phyloP scores from a whole-genome alignment of 2,329 filamentous ascomycete genomes.

The Harringtonia aguacate region DNA sequence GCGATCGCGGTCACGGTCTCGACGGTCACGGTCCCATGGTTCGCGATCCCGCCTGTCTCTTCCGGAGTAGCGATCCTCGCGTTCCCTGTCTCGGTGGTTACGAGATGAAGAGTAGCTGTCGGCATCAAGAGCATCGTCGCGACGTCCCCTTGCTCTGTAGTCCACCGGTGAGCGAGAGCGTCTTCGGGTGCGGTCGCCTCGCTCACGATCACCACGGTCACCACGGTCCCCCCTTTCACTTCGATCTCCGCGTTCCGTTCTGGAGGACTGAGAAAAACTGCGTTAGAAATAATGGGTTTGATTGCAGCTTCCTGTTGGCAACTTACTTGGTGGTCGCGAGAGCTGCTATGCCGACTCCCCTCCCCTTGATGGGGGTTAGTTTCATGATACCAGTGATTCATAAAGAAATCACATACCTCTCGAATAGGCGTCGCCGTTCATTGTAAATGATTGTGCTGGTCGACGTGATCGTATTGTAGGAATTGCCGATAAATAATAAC shows the following conservation, averaged over 20 bases:
- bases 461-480: not conserved
- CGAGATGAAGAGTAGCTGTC: slow-evolving; percentile 90
- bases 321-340: slow-evolving; percentile 42
- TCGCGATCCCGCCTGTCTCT: slow-evolving; percentile 60
- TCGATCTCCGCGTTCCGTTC: slow-evolving; percentile 7
- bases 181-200: slow-evolving; percentile 45
- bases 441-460: not conserved
- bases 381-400: slow-evolving; percentile 1
- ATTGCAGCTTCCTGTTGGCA: not conserved
- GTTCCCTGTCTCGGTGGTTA: slow-evolving; percentile 84
- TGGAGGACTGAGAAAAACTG: slow-evolving; percentile 12
- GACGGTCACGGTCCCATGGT: slow-evolving; percentile 54
- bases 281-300: not conserved
- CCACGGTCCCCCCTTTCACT: slow-evolving; percentile 3
- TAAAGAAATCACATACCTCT: slow-evolving; percentile 4
- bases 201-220: slow-evolving; percentile 9
- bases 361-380: slow-evolving; percentile 13
- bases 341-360: slow-evolving; percentile 40
- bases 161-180: slow-evolving; percentile 75
- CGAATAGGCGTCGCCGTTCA: slow-evolving; percentile 11
- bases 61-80: slow-evolving; percentile 80
- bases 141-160: slow-evolving; percentile 52
- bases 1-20: slow-evolving; percentile 44
- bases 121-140: slow-evolving; percentile 51
- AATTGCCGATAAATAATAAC: too few relatives aligned